Evolutionary conservation across 768 basidiomycete genomes (phyloP).

Genomic region (Phaffia tasmanica): DNA sequence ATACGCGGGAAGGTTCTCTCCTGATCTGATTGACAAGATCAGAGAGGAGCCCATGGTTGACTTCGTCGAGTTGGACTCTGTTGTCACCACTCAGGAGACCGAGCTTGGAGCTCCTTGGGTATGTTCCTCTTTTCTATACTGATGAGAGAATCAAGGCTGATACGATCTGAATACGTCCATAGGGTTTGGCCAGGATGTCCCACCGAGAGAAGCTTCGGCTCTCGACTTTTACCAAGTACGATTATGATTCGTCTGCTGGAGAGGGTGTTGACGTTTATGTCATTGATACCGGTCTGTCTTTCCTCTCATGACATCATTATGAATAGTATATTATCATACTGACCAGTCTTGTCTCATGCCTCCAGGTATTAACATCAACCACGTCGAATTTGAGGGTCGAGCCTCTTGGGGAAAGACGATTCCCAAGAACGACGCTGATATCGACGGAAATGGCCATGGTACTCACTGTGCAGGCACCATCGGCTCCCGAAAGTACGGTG

Average conservation of each 20-base stretch:
- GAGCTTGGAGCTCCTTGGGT: conserved; percentile 82
- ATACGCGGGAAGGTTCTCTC: conserved; percentile 70
- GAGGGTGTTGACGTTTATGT: conserved; percentile 81
- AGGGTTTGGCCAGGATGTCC: conserved; percentile 93
- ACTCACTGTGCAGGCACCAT: conserved; percentile 93
- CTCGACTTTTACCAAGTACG: conserved; percentile 72
- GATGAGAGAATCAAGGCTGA: background rate
- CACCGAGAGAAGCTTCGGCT: conserved; percentile 68
- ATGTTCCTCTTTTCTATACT: conserved; percentile 34
- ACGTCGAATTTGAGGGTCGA: conserved; percentile 78
- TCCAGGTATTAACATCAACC: conserved; percentile 71
- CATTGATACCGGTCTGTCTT: conserved; percentile 35
- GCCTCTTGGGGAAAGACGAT: conserved; percentile 81
- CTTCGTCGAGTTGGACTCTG: conserved; percentile 85
- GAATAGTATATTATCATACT: background rate
- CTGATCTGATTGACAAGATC: conserved; percentile 59
- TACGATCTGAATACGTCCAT: conserved; percentile 23
- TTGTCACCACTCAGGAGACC: conserved; percentile 62
- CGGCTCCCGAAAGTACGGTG: conserved; percentile 83
- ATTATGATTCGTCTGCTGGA: conserved; percentile 60
- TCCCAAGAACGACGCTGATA: conserved; percentile 63
- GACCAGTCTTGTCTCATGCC: background rate
- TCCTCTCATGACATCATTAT: background rate
- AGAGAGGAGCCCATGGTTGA: conserved; percentile 77
- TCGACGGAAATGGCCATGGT: conserved; percentile 92